phyloP scores from a whole-genome alignment of 108 stramenopile genomes.

The Bacterosira constricta region DNA sequence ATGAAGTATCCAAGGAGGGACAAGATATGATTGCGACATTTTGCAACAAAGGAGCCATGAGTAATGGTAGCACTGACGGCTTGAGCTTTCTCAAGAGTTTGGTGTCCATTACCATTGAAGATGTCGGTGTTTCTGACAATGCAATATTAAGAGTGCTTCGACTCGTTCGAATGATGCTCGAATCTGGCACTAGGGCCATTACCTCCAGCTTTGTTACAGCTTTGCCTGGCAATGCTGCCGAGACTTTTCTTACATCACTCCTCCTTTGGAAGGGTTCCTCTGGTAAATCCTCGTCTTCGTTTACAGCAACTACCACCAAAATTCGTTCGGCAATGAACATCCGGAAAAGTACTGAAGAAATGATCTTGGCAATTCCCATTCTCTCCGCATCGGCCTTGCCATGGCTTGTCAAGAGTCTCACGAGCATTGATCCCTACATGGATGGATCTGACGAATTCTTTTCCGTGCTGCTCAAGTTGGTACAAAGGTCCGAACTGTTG shows the following conservation, averaged over 20 bases:
- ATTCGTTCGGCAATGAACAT: conserved; percentile 63
- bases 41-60: conserved; percentile 36
- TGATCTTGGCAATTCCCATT: conserved; percentile 69
- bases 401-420: conserved; percentile 78
- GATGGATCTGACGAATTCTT: conserved; percentile 83
- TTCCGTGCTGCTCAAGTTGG: conserved; percentile 71
- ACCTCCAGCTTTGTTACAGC: conserved; percentile 63
- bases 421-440: conserved; percentile 58
- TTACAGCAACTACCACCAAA: too few species aligned
- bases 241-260: conserved; percentile 75
- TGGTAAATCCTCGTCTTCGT: conserved; percentile 33
- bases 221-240: conserved; percentile 66
- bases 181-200: conserved; percentile 44
- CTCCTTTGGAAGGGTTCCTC: conserved; percentile 73
- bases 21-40: conserved; percentile 59
- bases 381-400: conserved; percentile 70
- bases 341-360: conserved; percentile 67
- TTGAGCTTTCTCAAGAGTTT: conserved; percentile 81
- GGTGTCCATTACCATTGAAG: conserved; percentile 73
- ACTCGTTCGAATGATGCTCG: conserved; percentile 72
- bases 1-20: conserved; percentile 60
- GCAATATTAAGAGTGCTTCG: conserved; percentile 77
- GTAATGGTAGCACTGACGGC: too few species aligned
- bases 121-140: conserved; percentile 70
- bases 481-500: too few species aligned